phyloP scores from a whole-genome alignment of 1,284 basidiomycete genomes.

The Naganishia sp. region DNA sequence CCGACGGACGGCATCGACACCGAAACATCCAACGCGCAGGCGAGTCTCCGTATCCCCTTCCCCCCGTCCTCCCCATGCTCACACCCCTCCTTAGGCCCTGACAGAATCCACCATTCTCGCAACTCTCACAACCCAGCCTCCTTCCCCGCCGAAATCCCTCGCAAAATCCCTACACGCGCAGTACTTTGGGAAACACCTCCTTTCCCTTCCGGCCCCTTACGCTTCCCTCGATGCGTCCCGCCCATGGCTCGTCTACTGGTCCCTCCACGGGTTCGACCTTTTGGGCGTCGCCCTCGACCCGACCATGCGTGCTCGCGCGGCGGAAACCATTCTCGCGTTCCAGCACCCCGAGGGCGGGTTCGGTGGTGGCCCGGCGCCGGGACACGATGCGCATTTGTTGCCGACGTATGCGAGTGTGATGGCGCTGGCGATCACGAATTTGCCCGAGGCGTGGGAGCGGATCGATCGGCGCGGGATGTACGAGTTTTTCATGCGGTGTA shows the following conservation, averaged over 20 bases:
- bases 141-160: slow-evolving; percentile 36
- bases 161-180: slow-evolving; percentile 42
- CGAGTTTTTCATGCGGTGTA: slow-evolving; percentile 86
- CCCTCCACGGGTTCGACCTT: slow-evolving; percentile 73
- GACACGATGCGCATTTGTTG: slow-evolving; percentile 81
- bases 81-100: slow-evolving; percentile 15
- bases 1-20: slow-evolving; percentile 33
- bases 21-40: slow-evolving; percentile 29
- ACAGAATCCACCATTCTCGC: slow-evolving; percentile 32
- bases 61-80: not conserved
- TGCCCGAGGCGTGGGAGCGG: slow-evolving; percentile 74
- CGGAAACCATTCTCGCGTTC: slow-evolving; percentile 73
- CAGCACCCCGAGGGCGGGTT: slow-evolving; percentile 86
- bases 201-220: slow-evolving; percentile 66
- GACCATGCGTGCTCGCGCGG: slow-evolving; percentile 67
- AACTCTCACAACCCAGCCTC: slow-evolving; percentile 22
- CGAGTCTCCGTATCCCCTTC: slow-evolving; percentile 4
- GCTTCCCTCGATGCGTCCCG: slow-evolving; percentile 85
- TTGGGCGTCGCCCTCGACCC: slow-evolving; percentile 77
- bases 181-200: slow-evolving; percentile 46
- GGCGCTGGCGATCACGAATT: slow-evolving; percentile 67
- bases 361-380: slow-evolving; percentile 75
- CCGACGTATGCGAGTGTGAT: slow-evolving; percentile 88
- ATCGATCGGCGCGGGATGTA: slow-evolving; percentile 79
- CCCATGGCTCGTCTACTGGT: slow-evolving; percentile 92